These are phyloP conservation scores for Zymoseptoria tritici DNA, from an alignment of 2,329 filamentous ascomycete genomes.

Conservation along the genomic window DNA sequence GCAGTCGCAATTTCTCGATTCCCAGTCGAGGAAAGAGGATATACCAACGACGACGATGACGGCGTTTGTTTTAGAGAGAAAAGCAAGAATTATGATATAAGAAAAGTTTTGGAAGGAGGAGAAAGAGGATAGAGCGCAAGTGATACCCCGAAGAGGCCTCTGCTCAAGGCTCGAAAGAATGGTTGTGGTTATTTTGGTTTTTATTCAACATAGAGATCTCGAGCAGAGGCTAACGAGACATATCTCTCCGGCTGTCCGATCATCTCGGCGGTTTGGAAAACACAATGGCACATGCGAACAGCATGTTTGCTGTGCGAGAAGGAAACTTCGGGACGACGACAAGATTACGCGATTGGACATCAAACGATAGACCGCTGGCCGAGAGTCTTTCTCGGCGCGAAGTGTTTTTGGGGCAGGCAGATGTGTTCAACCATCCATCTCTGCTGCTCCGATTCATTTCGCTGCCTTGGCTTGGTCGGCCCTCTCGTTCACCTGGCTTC, in stretches of 20 bases:
- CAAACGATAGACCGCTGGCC: neutral
- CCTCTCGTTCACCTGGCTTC: neutral
- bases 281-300: too few relatives aligned
- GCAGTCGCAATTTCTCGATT: neutral
- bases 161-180: slow-evolving; percentile 17
- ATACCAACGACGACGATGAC: slow-evolving; percentile 11
- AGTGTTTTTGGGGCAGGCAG: neutral
- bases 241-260: neutral
- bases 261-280: neutral
- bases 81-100: neutral
- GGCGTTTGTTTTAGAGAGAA: slow-evolving; percentile 9
- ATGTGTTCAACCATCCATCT: slow-evolving; percentile 23
- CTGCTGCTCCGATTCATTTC: neutral
- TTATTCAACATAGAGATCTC: slow-evolving; percentile 22
- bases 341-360: neutral
- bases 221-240: slow-evolving; percentile 7
- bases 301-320: neutral
- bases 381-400: neutral
- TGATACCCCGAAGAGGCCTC: slow-evolving; percentile 21
- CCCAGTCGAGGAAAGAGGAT: neutral
- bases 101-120: slow-evolving; percentile 1
- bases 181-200: slow-evolving; percentile 7
- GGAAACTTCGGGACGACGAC: neutral
- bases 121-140: slow-evolving; percentile 18
- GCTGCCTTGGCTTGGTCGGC: neutral